Percentiles rank a stretch among this genome's conserved stretches.
These are phyloP conservation scores for Botrytis elliptica DNA, from an alignment of 2,329 filamentous ascomycete genomes.

Conservation along the genomic window DNA sequence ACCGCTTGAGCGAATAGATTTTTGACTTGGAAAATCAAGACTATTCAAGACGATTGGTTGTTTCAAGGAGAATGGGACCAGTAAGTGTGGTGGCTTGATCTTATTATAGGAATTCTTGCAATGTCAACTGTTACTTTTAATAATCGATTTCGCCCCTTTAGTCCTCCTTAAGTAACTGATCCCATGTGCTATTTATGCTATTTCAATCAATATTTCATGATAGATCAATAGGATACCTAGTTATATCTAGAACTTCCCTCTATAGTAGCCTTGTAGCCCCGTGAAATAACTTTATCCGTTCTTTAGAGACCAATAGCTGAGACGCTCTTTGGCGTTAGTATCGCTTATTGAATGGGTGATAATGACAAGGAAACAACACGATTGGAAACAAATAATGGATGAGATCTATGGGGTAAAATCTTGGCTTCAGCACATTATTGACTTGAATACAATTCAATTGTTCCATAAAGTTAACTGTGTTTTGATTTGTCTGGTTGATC, in stretches of 20 bases:
- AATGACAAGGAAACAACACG: neutral
- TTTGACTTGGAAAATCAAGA: neutral
- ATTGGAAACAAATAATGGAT: neutral
- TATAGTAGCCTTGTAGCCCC: neutral
- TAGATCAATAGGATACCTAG: neutral
- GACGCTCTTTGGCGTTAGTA: slow-evolving; percentile 1
- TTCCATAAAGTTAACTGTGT: neutral
- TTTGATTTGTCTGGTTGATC: neutral
- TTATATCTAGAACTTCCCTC: neutral
- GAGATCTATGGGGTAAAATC: slow-evolving; percentile 5
- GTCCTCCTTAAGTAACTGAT: neutral
- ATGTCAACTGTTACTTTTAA: neutral
- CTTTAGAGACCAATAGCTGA: neutral
- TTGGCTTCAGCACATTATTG: neutral
- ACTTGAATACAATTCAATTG: neutral
- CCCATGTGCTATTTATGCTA: neutral
- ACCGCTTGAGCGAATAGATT: slow-evolving; percentile 15
- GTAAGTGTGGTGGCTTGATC: slow-evolving; percentile 7
- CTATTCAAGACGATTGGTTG: slow-evolving; percentile 11
- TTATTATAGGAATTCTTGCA: slow-evolving; percentile 8
- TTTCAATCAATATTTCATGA: neutral
- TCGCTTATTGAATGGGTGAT: neutral
- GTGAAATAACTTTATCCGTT: neutral
- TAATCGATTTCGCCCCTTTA: neutral
- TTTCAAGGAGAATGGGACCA: slow-evolving; percentile 11